Percentiles rank a stretch among this genome's conserved stretches.
Evolutionary conservation across 208 protist species (phyloP).

Genomic region (Wallacemonas sp.): DNA sequence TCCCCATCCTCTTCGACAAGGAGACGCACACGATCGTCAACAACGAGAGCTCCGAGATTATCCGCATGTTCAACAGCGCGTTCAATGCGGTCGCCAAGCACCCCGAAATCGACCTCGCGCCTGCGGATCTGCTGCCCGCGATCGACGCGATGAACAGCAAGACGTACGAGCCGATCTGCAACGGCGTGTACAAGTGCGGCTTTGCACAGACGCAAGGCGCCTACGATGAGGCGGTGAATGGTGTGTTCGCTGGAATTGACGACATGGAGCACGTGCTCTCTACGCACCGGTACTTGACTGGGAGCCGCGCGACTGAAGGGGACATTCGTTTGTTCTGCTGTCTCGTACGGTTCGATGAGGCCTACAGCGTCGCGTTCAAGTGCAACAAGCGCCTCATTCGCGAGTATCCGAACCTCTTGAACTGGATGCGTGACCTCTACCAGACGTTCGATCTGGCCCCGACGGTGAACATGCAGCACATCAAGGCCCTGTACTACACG

Average conservation of each 20-base stretch:
- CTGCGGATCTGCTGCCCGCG: slow-evolving; percentile 45
- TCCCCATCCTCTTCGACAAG: slow-evolving; percentile 92
- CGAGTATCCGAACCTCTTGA: slow-evolving; percentile 79
- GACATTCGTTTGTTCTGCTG: slow-evolving; percentile 89
- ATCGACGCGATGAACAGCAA: slow-evolving; percentile 85
- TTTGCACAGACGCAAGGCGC: slow-evolving; percentile 72
- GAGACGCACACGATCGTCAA: slow-evolving; percentile 85
- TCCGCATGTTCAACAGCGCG: slow-evolving; percentile 80
- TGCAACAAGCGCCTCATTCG: slow-evolving; percentile 71
- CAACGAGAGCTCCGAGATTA: slow-evolving; percentile 91
- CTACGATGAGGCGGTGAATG: slow-evolving; percentile 52
- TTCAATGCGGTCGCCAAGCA: slow-evolving; percentile 64
- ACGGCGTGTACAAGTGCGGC: slow-evolving; percentile 91
- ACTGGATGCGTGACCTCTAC: slow-evolving; percentile 85
- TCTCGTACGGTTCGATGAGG: slow-evolving; percentile 88
- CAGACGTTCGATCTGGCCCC: slow-evolving; percentile 47
- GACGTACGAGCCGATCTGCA: slow-evolving; percentile 83
- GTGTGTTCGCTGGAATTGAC: slow-evolving; percentile 38
- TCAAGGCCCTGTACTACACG: slow-evolving; percentile 84
- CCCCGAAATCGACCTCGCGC: slow-evolving; percentile 70
- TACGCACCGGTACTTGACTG: slow-evolving; percentile 61
- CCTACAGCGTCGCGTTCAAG: slow-evolving; percentile 90
- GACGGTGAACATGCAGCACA: slow-evolving; percentile 85
- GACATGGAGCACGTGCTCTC: slow-evolving; percentile 41
- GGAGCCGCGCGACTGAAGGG: slow-evolving; percentile 61